phyloP scores from a whole-genome alignment of 2,329 filamentous ascomycete genomes.

The Penicillium capsulatum region DNA sequence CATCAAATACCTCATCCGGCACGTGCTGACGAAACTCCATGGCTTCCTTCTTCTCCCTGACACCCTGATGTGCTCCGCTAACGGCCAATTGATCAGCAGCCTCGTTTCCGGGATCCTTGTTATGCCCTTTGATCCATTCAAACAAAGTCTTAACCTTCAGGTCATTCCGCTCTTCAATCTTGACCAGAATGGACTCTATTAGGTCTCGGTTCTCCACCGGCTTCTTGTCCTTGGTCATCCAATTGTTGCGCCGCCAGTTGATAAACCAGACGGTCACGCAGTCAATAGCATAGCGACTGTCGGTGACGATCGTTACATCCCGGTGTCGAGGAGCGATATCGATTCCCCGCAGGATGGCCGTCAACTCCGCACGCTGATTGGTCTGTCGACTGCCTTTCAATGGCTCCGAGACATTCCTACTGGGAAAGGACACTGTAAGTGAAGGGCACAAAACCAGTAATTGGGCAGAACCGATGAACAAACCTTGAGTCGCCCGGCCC shows the following conservation, averaged over 20 bases:
- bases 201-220: conserved; percentile 84
- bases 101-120: conserved; percentile 66
- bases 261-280: conserved; percentile 80
- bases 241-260: conserved; percentile 71
- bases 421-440: conserved; percentile 26
- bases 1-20: conserved; percentile 26
- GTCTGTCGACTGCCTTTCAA: conserved; percentile 73
- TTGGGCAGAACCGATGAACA: conserved; percentile 16
- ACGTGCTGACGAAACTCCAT: conserved; percentile 22
- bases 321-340: conserved; percentile 66
- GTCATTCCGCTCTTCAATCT: conserved; percentile 65
- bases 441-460: conserved; percentile 3
- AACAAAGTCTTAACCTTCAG: conserved; percentile 64
- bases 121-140: conserved; percentile 87
- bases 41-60: conserved; percentile 27
- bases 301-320: conserved; percentile 73
- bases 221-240: conserved; percentile 68
- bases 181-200: conserved; percentile 65
- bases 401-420: conserved; percentile 69
- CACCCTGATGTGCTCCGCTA: conserved; percentile 52
- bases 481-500: conserved; percentile 56
- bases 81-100: conserved; percentile 77
- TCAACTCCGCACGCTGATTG: conserved; percentile 94
- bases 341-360: conserved; percentile 77
- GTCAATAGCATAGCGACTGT: conserved; percentile 86